Conservation (phyloP, 305 asterid species). For the Fraxinus platypoda region DNA sequence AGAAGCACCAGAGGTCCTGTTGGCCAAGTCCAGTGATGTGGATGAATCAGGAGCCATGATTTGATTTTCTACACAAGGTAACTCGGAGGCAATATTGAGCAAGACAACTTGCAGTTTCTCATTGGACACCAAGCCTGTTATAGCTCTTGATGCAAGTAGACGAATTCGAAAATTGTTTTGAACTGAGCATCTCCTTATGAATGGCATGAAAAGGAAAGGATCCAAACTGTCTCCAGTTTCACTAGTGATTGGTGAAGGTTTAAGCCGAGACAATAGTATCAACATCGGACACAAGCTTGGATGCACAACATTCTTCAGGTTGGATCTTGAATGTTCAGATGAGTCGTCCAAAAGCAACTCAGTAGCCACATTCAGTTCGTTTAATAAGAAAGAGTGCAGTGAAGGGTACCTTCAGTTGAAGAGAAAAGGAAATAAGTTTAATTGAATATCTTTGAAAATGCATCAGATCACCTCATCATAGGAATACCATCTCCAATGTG, state of each 20-base stretch:
- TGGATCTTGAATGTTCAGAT: slow-evolving; percentile 47
- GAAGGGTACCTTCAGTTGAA: slow-evolving; percentile 73
- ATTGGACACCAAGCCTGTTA: slow-evolving; percentile 72
- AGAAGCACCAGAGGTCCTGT: slow-evolving; percentile 32
- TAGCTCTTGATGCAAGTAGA: slow-evolving; percentile 87
- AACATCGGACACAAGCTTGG: slow-evolving; percentile 95
- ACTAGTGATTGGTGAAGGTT: slow-evolving; percentile 78
- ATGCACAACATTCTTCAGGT: slow-evolving; percentile 70
- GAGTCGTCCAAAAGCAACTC: slow-evolving; percentile 59
- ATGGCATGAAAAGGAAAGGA: slow-evolving; percentile 84
- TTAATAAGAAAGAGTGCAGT: slow-evolving; percentile 69
- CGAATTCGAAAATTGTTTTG: slow-evolving; percentile 85
- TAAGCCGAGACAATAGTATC: slow-evolving; percentile 84
- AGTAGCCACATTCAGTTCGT: slow-evolving; percentile 81
- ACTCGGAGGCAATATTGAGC: slow-evolving; percentile 70
- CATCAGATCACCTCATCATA: neutral
- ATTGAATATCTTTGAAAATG: neutral
- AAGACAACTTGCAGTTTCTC: slow-evolving; percentile 71
- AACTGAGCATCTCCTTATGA: slow-evolving; percentile 79
- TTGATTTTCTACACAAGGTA: slow-evolving; percentile 40
- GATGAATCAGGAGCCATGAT: slow-evolving; percentile 27
- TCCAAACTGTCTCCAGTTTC: slow-evolving; percentile 79
- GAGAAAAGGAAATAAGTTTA: slow-evolving; percentile 19
- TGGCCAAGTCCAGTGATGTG: slow-evolving; percentile 19
- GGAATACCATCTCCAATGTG: neutral